phyloP scores from a whole-genome alignment of 495 filamentous ascomycete species.

The Aspergillus avenaceus region DNA sequence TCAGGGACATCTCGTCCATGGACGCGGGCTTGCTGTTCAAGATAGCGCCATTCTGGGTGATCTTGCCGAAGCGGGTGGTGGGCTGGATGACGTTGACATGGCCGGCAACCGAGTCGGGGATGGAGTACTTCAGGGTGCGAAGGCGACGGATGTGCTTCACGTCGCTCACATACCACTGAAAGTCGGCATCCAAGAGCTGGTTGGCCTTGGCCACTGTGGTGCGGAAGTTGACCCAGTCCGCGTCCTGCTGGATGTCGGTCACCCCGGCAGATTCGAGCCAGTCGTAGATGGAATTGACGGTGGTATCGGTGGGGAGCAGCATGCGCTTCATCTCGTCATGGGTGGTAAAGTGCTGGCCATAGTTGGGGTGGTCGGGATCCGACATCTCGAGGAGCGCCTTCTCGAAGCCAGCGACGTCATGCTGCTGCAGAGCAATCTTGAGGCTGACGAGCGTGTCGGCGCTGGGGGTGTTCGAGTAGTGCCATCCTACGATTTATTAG shows the following conservation, averaged over 20 bases:
- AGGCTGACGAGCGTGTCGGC: constrained; percentile 31
- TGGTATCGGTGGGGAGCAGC: constrained; percentile 46
- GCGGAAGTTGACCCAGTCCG: constrained; percentile 60
- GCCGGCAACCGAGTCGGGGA: constrained; percentile 46
- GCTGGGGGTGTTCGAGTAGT: constrained; percentile 24
- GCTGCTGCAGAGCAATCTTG: constrained; percentile 52
- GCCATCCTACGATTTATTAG: constrained; percentile 30
- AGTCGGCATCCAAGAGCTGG: constrained; percentile 50
- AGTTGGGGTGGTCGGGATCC: constrained; percentile 54
- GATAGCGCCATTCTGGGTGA: constrained; percentile 33
- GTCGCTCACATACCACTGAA: constrained; percentile 49
- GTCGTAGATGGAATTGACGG: constrained; percentile 40
- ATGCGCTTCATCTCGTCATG: constrained; percentile 52
- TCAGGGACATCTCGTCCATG: constrained; percentile 17
- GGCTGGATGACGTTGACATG: constrained; percentile 53
- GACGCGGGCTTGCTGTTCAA: constrained; percentile 23
- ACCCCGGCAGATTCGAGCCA: constrained; percentile 50
- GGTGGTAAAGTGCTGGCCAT: constrained; percentile 58
- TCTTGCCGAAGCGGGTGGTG: constrained; percentile 53
- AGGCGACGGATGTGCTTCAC: constrained; percentile 39
- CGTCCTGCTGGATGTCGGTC: constrained; percentile 44
- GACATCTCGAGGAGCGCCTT: constrained; percentile 55
- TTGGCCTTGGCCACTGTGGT: constrained; percentile 53
- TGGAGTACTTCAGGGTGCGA: constrained; percentile 57
- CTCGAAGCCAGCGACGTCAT: constrained; percentile 57